phyloP scores from a whole-genome alignment of 2,329 filamentous ascomycete genomes.

The Xylaria sp. region DNA sequence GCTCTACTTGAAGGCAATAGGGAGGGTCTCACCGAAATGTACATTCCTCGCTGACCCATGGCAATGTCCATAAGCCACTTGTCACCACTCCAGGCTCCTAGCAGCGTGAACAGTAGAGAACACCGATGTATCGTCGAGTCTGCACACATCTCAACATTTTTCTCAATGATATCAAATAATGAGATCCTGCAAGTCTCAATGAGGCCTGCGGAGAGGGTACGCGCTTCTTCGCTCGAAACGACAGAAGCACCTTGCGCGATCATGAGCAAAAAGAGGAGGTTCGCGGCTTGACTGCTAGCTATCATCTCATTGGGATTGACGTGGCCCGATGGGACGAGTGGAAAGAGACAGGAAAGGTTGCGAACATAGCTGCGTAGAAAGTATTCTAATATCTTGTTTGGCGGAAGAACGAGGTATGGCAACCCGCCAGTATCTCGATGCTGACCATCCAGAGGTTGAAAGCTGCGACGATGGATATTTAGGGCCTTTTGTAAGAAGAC shows the following conservation, averaged over 20 bases:
- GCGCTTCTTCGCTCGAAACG: conserved; percentile 68
- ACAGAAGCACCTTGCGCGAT: conserved; percentile 72
- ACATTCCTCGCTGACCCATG: conserved; percentile 76
- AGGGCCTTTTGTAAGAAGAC: conserved; percentile 73
- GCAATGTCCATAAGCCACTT: conserved; percentile 81
- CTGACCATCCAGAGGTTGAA: conserved; percentile 47
- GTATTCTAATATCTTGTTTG: conserved; percentile 68
- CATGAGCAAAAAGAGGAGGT: conserved; percentile 71
- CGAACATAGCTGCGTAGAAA: conserved; percentile 71
- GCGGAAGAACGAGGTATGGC: conserved; percentile 70
- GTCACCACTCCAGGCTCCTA: conserved; percentile 75
- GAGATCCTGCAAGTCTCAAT: conserved; percentile 75
- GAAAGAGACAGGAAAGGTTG: conserved; percentile 70
- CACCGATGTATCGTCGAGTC: conserved; percentile 69
- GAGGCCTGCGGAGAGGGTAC: conserved; percentile 68
- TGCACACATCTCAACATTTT: conserved; percentile 70
- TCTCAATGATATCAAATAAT: conserved; percentile 74
- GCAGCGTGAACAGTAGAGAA: conserved; percentile 69
- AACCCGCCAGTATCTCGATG: conserved; percentile 57
- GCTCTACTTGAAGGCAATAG: too few species aligned
- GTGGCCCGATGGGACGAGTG: conserved; percentile 62
- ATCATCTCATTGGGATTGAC: conserved; percentile 72
- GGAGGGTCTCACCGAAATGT: conserved; percentile 60
- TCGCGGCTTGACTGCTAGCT: conserved; percentile 68
- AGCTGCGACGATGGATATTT: conserved; percentile 66